Base-by-base conservation (phyloP, 768 basidiomycete species). In the Calocybe indica region DNA sequence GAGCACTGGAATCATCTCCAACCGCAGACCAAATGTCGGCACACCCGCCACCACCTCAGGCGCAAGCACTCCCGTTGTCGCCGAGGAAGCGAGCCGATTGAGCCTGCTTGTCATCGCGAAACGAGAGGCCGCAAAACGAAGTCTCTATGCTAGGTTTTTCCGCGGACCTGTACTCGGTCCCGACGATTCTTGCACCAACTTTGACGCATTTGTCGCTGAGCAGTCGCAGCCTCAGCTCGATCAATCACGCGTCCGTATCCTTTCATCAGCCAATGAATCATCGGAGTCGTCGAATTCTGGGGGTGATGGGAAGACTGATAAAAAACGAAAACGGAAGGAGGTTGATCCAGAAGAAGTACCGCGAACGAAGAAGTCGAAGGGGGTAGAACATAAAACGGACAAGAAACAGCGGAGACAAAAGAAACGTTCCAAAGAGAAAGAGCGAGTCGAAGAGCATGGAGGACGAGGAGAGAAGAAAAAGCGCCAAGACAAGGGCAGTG, bases 81-180 rank as follows among this genome's bases (percentile, higher is more conserved):
- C 52, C 10, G 58, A 61, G 33, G 48, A 55, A 14, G 52, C 50
- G 6, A 66, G 71, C 5, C 72, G 69, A 39, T 64, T 74, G 13
- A 80, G 70, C 48, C 63, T 91, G 9, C 58, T 92, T 45, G 69
- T 79, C 0, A 62, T 68, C 3, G 88, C 90, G 5, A 91, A 90
- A 63, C 74, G 85, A 39, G 86, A 91, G 54, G 82, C 88, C 7
- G 93, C 92, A 0, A 80, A 76, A 51, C 73, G 78, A 8, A 74
- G 72, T 13, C 73, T 97, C 3, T 97, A 96, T 61, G 73, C 89
- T 4, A 73, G 74, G 49, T 95, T 96, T 63, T 88, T 85, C 58
- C 79, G 84, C 15, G 93, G 92, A 0, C 82, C 87, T 13, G 68
- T 85, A 32, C 63, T 90, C 12, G 78, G 77, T 1, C 77, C 77